These are phyloP conservation scores for Polyplosphaeria fusca DNA, from an alignment of 495 filamentous ascomycete genomes.

Conservation along the genomic window DNA sequence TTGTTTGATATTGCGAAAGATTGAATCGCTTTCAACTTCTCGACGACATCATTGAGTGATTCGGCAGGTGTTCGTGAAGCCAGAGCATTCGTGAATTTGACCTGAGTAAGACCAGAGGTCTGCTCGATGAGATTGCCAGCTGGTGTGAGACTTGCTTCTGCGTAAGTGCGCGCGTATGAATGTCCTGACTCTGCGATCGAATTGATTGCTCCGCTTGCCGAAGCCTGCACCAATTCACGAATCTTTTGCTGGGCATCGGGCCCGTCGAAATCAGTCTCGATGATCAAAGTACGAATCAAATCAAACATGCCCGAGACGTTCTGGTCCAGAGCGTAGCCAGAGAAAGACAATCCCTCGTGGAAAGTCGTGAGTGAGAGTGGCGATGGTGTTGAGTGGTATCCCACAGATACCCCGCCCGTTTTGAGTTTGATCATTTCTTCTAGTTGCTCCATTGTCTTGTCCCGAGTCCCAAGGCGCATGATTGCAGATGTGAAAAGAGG, in stretches of 20 bases:
- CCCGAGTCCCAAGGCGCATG: conserved; percentile 84
- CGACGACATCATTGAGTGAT: conserved; percentile 68
- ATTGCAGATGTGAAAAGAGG: conserved; percentile 90
- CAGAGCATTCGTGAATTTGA: conserved; percentile 74
- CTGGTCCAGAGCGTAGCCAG: conserved; percentile 79
- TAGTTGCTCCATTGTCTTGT: conserved; percentile 86
- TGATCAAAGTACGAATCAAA: conserved; percentile 70
- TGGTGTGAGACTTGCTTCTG: conserved; percentile 72
- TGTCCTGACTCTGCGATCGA: conserved; percentile 85
- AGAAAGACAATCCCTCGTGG: conserved; percentile 76
- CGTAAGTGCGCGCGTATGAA: conserved; percentile 75
- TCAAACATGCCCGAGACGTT: conserved; percentile 91
- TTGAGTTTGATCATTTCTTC: conserved; percentile 95
- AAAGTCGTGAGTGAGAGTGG: conserved; percentile 66
- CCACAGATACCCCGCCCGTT: conserved; percentile 84
- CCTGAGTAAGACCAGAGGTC: conserved; percentile 78
- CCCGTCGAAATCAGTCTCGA: conserved; percentile 85
- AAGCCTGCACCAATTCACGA: conserved; percentile 75
- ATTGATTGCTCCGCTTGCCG: conserved; percentile 87
- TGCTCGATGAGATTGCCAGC: conserved; percentile 72
- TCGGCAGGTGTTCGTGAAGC: conserved; percentile 56
- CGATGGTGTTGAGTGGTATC: conserved; percentile 71
- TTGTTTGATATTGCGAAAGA: conserved; percentile 63
- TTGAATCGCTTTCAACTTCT: conserved; percentile 85
- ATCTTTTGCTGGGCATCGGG: conserved; percentile 77